phyloP scores from a whole-genome alignment of 2,329 filamentous ascomycete genomes.

The Juglanconis sp. region DNA sequence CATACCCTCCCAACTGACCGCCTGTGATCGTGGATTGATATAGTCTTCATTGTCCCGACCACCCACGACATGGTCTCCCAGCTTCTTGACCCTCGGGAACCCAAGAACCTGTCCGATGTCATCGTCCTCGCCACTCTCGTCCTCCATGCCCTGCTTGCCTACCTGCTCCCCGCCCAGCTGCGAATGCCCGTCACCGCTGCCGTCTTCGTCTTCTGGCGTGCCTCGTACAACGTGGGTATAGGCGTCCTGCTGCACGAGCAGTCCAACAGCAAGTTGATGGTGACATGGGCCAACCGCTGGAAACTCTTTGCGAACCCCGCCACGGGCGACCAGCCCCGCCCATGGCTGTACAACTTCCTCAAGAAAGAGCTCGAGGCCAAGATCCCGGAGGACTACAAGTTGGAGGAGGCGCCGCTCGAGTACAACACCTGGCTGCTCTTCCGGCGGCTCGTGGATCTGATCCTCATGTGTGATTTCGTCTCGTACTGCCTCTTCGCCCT shows the following conservation, averaged over 20 bases:
- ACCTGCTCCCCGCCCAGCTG: constrained; percentile 64
- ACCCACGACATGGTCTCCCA: constrained; percentile 99
- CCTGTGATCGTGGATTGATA: neutral
- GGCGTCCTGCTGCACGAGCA: constrained; percentile 85
- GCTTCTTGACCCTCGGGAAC: constrained; percentile 87
- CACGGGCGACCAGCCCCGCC: constrained; percentile 77
- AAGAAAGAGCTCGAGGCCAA: constrained; percentile 92
- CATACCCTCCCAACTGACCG: neutral
- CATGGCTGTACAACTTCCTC: constrained; percentile 77
- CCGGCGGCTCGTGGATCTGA: constrained; percentile 89
- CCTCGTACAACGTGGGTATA: constrained; percentile 90
- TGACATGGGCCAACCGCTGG: constrained; percentile 82
- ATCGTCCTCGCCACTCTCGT: constrained; percentile 76
- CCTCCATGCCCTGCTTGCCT: constrained; percentile 71
- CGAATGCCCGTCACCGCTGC: constrained; percentile 76
- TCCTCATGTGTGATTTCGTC: constrained; percentile 97
- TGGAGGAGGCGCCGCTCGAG: constrained; percentile 89
- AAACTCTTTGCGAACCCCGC: constrained; percentile 81
- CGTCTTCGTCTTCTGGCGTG: constrained; percentile 88
- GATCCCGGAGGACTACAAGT: constrained; percentile 88
- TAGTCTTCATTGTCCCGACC: constrained; percentile 92
- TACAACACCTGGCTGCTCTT: constrained; percentile 99
- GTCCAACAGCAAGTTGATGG: constrained; percentile 81
- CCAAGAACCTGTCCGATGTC: constrained; percentile 88
- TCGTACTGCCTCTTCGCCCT: constrained; percentile 96